Conservation (phyloP, 192 early-diverging fungal genomes). For the Umbelopsis sp. region DNA sequence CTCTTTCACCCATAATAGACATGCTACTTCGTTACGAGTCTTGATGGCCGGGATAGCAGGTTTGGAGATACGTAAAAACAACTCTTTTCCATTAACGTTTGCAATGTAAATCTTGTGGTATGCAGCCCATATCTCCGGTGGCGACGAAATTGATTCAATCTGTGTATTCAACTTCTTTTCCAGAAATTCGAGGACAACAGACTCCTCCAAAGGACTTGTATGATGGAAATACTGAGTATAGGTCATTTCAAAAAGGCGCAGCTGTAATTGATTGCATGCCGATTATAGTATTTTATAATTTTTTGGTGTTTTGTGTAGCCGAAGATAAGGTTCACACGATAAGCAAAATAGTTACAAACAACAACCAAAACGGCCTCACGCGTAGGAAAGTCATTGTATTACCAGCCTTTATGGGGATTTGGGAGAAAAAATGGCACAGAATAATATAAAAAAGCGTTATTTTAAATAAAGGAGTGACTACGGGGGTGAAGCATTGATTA, state of each 20-base stretch:
- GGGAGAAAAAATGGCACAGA: slow-evolving; percentile 7
- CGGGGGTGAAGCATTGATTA: not conserved
- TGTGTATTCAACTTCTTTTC: not conserved
- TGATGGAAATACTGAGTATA: not conserved
- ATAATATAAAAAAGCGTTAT: slow-evolving; percentile 7
- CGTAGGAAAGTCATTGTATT: not conserved
- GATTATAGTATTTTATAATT: too few relatives aligned
- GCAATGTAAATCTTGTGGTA: slow-evolving; percentile 15
- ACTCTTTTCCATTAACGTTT: not conserved
- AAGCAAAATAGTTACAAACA: not conserved
- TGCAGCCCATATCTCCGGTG: slow-evolving; percentile 5
- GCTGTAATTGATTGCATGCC: too few relatives aligned
- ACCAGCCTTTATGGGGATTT: not conserved
- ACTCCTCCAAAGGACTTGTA: not conserved
- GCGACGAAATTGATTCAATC: not conserved
- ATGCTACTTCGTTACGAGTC: slow-evolving; percentile 15
- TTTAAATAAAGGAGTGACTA: not conserved
- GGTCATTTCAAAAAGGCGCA: not conserved
- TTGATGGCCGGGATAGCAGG: slow-evolving; percentile 1
- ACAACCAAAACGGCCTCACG: not conserved
- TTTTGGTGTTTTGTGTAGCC: too few relatives aligned
- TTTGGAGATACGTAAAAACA: slow-evolving; percentile 6
- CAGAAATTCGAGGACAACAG: not conserved
- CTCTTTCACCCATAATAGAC: not conserved
- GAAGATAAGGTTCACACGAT: not conserved